Evolutionary conservation across 164 flowering plant species (phyloP).

Genomic region (Stephania yunnanensis): DNA sequence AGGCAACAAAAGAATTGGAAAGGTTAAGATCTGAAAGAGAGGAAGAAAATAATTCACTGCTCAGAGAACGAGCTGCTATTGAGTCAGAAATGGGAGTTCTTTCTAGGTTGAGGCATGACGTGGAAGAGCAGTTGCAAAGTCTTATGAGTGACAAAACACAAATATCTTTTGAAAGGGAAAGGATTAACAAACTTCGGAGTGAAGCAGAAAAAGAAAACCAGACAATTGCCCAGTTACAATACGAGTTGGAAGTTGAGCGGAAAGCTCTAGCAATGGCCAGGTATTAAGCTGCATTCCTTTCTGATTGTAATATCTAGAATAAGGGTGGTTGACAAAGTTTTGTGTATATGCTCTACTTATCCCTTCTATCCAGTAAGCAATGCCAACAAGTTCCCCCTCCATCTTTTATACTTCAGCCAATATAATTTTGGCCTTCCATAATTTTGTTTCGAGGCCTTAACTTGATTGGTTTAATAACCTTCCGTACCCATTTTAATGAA

Average conservation of each 20-base stretch:
- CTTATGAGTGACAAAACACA: slow-evolving; percentile 68
- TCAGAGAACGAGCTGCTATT: slow-evolving; percentile 62
- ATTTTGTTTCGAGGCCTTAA: neutral
- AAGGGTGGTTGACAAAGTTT: neutral
- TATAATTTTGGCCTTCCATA: too few species aligned
- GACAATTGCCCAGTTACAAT: slow-evolving; percentile 61
- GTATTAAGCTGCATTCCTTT: slow-evolving; percentile 25
- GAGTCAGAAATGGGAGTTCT: slow-evolving; percentile 90
- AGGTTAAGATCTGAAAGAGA: slow-evolving; percentile 64
- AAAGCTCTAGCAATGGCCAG: slow-evolving; percentile 96
- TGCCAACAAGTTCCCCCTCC: neutral
- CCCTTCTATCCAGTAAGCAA: neutral
- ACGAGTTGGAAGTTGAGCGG: slow-evolving; percentile 92
- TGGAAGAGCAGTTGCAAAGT: slow-evolving; percentile 76
- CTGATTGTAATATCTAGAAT: neutral
- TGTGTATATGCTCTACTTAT: neutral
- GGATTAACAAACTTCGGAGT: slow-evolving; percentile 53
- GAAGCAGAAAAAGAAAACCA: slow-evolving; percentile 77
- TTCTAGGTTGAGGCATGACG: slow-evolving; percentile 60
- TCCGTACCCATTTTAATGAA: too few species aligned
- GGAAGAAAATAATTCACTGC: slow-evolving; percentile 44
- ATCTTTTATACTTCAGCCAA: neutral
- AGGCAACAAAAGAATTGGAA: slow-evolving; percentile 66
- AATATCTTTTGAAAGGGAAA: slow-evolving; percentile 75
- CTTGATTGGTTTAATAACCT: neutral